Conservation (phyloP, 2,329 filamentous ascomycete species). For the Coniella lustricola region DNA sequence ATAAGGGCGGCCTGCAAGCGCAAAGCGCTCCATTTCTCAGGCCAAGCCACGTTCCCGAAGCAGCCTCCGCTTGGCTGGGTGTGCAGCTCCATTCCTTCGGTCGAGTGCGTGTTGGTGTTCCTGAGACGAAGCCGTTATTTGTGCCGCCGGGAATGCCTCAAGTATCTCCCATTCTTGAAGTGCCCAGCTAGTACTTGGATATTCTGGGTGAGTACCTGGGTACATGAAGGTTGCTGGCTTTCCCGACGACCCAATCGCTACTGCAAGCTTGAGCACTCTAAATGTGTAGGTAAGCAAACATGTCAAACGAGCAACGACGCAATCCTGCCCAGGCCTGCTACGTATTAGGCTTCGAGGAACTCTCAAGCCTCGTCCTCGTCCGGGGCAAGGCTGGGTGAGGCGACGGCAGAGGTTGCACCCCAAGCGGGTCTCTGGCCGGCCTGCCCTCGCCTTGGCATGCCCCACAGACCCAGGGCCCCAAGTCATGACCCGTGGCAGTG, state of each 20-base stretch:
- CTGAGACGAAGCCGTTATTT: background rate
- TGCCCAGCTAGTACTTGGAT: no score
- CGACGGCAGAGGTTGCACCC: slow-evolving; percentile 12
- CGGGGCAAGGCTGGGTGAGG: slow-evolving; percentile 15
- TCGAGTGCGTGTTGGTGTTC: background rate
- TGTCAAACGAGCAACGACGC: no score
- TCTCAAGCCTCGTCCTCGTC: slow-evolving; percentile 11
- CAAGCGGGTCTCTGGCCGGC: slow-evolving; percentile 5
- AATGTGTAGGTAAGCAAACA: no score
- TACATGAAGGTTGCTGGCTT: no score
- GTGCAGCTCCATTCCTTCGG: background rate
- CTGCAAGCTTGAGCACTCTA: no score
- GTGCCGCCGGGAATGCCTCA: background rate
- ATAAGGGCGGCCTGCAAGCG: slow-evolving; percentile 3
- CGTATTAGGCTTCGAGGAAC: slow-evolving; percentile 7
- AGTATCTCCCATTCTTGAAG: no score
- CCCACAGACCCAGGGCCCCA: background rate
- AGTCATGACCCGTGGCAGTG: slow-evolving; percentile 2
- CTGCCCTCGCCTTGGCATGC: background rate
- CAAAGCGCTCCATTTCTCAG: background rate
- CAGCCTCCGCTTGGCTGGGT: background rate
- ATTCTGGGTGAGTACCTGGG: no score
- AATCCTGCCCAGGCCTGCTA: slow-evolving; percentile 4
- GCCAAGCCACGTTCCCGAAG: background rate
- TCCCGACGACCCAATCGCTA: no score